Base-by-base conservation (phyloP, 495 filamentous ascomycete genomes). In the Penicillium coprophilum region DNA sequence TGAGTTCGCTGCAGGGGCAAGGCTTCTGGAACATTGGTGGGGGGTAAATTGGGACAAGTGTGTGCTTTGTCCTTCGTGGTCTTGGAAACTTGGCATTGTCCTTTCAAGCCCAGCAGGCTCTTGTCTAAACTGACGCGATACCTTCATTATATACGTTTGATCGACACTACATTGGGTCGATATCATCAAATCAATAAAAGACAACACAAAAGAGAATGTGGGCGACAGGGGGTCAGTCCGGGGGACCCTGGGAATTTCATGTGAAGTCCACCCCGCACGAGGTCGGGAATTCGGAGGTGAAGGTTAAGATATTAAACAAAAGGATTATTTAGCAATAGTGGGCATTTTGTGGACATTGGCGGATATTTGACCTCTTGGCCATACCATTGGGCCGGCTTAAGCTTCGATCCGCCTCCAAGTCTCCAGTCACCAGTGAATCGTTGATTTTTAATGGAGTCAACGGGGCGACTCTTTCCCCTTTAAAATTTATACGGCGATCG, bases 11-110 rank as follows among this genome's bases (percentile, higher is more conserved):
- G 56, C 59, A 65, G 62, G 62, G 62, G 62, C 38, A 34, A 44
- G 39, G 28, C 46, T 67, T 62, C 53, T 62, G 59, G 59, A 60
- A 60, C 53, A 46, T 47, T 56, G 65, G 54, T 32, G 50, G 51
- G 7, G 20, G n/a, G 13, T 10, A 9, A 20, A 43, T 27, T 38
- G 15, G 13, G 20, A 10, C 31, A 17, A n/a, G 6, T 19, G 30
- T 32, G 10, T 32, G 21, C n/a, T 12, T 44, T n/a, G 21, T 6
- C 6, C 44, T 46, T 13, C 1, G 27, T 20, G 40, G 24, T 21
- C 3, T 43, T 41, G 9, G 11, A 43, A 43, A 12, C n/a, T 21
- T 21, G n/a, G 6, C 8, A 4, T 20, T 20, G 5, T 21, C 1
- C 23, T 44, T 49, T 41, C 34, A 17, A 38, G 8, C 6, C 6